Evolutionary conservation across 2,329 filamentous ascomycete species (phyloP).

Genomic region (Sphaerulina populicola): DNA sequence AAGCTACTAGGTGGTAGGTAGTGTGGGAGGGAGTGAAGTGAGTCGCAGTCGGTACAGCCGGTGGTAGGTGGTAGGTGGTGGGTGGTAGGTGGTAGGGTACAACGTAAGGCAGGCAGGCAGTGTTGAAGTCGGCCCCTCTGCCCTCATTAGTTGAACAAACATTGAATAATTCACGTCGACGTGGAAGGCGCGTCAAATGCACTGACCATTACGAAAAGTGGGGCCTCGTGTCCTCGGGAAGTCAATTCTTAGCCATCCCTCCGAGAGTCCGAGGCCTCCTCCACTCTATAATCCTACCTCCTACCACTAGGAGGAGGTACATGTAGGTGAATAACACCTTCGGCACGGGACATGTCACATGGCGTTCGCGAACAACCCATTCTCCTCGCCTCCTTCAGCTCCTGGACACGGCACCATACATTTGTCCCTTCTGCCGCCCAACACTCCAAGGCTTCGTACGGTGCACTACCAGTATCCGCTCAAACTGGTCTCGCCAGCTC

Average conservation of each 20-base stretch:
- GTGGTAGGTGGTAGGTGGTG: too few relatives aligned
- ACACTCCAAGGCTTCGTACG: conserved; percentile 60
- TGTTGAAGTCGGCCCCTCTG: background rate
- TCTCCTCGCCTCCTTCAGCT: conserved; percentile 61
- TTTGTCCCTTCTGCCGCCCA: conserved; percentile 62
- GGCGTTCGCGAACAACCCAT: conserved; percentile 51
- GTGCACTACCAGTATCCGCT: conserved; percentile 89
- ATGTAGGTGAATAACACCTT: too few relatives aligned
- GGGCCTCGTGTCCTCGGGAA: too few relatives aligned
- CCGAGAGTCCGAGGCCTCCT: too few relatives aligned
- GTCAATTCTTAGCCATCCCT: too few relatives aligned
- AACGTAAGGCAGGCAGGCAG: too few relatives aligned
- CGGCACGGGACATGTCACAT: conserved; percentile 13
- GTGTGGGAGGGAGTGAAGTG: background rate
- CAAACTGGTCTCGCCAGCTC: conserved; percentile 78
- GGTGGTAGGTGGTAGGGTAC: too few relatives aligned
- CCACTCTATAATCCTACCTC: too few relatives aligned
- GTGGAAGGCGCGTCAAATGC: background rate
- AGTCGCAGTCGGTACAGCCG: background rate
- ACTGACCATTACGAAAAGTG: background rate
- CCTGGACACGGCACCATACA: conserved; percentile 73
- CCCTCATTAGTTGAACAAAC: background rate
- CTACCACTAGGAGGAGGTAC: too few relatives aligned
- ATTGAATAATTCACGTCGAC: background rate
- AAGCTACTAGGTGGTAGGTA: background rate